Conservation (phyloP, 805 yeast genomes). For the Saccharomycopsis sp. region DNA sequence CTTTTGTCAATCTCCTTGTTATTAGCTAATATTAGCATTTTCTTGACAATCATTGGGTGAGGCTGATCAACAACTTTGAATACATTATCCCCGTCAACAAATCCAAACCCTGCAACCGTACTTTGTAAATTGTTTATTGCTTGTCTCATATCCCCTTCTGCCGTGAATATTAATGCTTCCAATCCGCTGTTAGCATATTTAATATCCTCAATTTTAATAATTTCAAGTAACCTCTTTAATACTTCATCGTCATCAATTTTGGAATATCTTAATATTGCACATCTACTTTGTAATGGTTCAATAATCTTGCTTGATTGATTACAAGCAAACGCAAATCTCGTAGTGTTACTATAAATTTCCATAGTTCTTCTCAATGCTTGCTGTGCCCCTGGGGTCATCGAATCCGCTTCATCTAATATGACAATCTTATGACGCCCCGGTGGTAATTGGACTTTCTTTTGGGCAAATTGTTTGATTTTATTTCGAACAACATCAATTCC, state of each 20-base stretch:
- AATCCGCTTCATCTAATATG: conserved; percentile 91
- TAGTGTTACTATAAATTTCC: conserved; percentile 93
- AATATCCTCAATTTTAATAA: conserved; percentile 63
- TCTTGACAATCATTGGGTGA: conserved; percentile 79
- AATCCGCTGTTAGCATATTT: conserved; percentile 83
- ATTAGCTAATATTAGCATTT: conserved; percentile 50
- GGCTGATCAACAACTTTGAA: conserved; percentile 95
- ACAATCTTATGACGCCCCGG: conserved; percentile 88
- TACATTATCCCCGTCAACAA: conserved; percentile 87
- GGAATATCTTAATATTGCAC: conserved; percentile 86
- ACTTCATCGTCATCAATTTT: conserved; percentile 82
- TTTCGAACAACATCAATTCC: conserved; percentile 96
- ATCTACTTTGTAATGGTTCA: conserved; percentile 93
- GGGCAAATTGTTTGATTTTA: conserved; percentile 92
- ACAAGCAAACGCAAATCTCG: conserved; percentile 98
- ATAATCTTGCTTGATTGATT: conserved; percentile 91
- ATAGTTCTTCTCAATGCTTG: conserved; percentile 90
- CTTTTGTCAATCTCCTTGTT: conserved; percentile 54
- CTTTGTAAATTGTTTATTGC: conserved; percentile 92
- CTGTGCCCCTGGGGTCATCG: conserved; percentile 96
- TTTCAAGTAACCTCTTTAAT: conserved; percentile 62
- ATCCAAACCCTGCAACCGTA: conserved; percentile 87
- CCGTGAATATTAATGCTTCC: conserved; percentile 87
- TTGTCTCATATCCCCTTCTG: conserved; percentile 99
- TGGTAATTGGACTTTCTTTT: conserved; percentile 81